Conservation (phyloP, 768 basidiomycete species). For the Pulveroboletus sp. region DNA sequence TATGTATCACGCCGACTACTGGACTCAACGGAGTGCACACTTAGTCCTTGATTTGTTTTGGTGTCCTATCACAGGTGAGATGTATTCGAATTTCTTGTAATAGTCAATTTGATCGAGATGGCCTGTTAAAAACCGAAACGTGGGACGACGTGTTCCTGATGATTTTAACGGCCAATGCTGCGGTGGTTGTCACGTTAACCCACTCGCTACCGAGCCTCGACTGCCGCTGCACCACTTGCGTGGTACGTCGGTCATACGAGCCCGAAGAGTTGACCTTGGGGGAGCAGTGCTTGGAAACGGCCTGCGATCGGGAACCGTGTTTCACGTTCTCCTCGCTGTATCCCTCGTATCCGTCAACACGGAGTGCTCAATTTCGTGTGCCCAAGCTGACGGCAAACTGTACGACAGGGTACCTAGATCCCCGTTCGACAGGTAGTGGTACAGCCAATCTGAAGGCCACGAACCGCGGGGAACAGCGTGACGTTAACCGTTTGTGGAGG, state of each 20-base stretch:
- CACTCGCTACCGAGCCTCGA: neutral
- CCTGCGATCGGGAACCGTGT: slow-evolving; percentile 5
- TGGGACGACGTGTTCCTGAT: neutral
- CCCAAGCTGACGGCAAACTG: neutral
- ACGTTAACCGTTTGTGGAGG: slow-evolving; percentile 4
- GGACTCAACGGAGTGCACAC: too few relatives aligned
- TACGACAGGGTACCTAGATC: slow-evolving; percentile 3
- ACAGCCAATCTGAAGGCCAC: slow-evolving; percentile 12
- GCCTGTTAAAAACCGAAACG: neutral
- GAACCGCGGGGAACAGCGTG: slow-evolving; percentile 10
- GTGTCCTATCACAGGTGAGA: too few relatives aligned
- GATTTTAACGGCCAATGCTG: too few relatives aligned
- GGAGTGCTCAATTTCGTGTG: neutral
- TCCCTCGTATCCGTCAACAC: too few relatives aligned
- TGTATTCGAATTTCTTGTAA: too few relatives aligned
- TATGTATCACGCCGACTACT: too few relatives aligned
- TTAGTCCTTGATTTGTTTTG: too few relatives aligned
- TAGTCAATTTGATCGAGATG: too few relatives aligned
- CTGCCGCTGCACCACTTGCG: neutral
- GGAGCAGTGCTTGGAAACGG: slow-evolving; percentile 13
- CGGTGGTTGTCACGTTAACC: too few relatives aligned
- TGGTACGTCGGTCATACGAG: too few relatives aligned
- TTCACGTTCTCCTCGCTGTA: neutral
- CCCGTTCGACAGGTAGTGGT: neutral
- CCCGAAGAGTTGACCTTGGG: too few relatives aligned